These are phyloP conservation scores for Lipomyces yamadae DNA, from an alignment of 805 yeast genomes.

Conservation along the genomic window DNA sequence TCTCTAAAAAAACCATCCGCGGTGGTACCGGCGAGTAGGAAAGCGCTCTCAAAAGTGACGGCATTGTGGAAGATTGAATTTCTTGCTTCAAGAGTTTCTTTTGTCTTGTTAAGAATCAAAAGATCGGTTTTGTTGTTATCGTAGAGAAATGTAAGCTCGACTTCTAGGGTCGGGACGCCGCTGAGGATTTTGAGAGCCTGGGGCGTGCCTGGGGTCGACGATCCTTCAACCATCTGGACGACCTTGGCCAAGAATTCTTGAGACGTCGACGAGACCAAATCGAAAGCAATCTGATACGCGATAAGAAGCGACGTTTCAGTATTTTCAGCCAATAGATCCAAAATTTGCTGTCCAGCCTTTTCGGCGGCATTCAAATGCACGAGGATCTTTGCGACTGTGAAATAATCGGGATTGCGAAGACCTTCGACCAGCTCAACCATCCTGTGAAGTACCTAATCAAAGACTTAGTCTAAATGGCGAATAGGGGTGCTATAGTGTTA, in stretches of 20 bases:
- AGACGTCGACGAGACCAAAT: conserved; percentile 86
- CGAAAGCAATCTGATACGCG: conserved; percentile 94
- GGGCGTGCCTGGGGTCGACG: conserved; percentile 35
- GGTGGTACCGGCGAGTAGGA: conserved; percentile 94
- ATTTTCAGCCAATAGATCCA: conserved; percentile 54
- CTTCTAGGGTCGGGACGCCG: conserved; percentile 94
- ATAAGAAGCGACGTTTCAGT: conserved; percentile 56
- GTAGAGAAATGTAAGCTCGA: conserved; percentile 82
- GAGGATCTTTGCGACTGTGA: conserved; percentile 80
- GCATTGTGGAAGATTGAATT: conserved; percentile 95
- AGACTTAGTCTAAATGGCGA: background rate
- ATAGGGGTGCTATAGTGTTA: conserved; percentile 37
- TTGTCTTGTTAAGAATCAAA: conserved; percentile 78
- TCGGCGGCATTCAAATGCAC: conserved; percentile 81
- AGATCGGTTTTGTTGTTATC: conserved; percentile 87
- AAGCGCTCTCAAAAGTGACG: conserved; percentile 91
- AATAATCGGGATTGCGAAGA: conserved; percentile 74
- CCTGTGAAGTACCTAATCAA: conserved; percentile 51
- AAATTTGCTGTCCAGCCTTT: conserved; percentile 72
- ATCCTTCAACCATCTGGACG: conserved; percentile 46
- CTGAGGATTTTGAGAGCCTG: conserved; percentile 71
- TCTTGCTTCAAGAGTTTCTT: conserved; percentile 83
- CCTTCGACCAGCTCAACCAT: conserved; percentile 65
- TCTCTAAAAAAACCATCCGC: conserved; percentile 89
- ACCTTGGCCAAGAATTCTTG: conserved; percentile 77